Percentiles rank a stretch among this genome's conserved stretches.
These are phyloP conservation scores for Apiotrichum gamsii DNA, from an alignment of 1,284 basidiomycete species.

Conservation along the genomic window DNA sequence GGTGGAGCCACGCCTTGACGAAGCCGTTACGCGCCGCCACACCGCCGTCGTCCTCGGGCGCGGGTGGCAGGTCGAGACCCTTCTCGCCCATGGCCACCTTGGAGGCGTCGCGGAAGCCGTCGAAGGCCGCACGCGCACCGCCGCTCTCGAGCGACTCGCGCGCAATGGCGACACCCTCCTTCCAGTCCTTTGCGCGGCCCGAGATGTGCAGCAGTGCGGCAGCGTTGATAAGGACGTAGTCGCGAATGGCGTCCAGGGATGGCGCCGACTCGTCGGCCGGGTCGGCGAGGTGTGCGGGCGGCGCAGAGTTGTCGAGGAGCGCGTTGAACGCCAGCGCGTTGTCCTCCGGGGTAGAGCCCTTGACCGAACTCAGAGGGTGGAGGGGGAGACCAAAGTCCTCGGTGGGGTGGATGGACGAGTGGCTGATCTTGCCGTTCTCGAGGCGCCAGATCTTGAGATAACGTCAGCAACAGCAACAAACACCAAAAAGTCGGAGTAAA, in stretches of 20 bases:
- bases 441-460: conserved; percentile 50
- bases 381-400: conserved; percentile 62
- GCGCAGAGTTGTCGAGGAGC: conserved; percentile 48
- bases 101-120: conserved; percentile 51
- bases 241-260: conserved; percentile 57
- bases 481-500: too few species aligned
- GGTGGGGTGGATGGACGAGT: conserved; percentile 47
- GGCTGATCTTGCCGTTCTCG: conserved; percentile 45
- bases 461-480: not conserved
- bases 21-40: conserved; percentile 46
- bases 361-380: conserved; percentile 66
- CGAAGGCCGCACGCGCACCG: conserved; percentile 66
- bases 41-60: conserved; percentile 45
- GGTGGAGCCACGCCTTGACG: conserved; percentile 42
- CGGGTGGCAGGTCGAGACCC: conserved; percentile 26
- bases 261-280: conserved; percentile 49
- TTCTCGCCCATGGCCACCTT: conserved; percentile 44
- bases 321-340: conserved; percentile 53
- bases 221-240: conserved; percentile 81
- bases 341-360: conserved; percentile 62
- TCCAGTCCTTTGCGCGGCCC: conserved; percentile 62
- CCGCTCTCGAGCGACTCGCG: conserved; percentile 65
- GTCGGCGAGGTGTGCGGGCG: conserved; percentile 40
- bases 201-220: conserved; percentile 74
- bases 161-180: conserved; percentile 68